Evolutionary conservation across 345 rosid genomes (phyloP).

Genomic region (Laguncularia racemosa): DNA sequence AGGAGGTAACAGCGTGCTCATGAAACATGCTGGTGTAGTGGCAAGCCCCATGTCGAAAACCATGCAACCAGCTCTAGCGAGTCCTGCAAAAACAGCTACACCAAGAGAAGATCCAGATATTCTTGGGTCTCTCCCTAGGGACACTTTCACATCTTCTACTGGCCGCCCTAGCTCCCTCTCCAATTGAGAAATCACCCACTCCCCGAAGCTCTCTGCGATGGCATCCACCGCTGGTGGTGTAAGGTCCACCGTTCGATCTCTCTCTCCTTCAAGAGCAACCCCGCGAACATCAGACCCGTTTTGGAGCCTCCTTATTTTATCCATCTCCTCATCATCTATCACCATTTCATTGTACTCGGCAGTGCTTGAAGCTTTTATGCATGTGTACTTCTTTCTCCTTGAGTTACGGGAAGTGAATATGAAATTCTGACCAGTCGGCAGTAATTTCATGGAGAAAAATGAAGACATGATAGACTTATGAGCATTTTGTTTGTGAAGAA

Average conservation of each 20-base stretch:
- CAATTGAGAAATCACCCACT: constrained; percentile 52
- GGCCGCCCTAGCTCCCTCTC: constrained; percentile 25
- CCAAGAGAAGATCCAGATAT: constrained; percentile 54
- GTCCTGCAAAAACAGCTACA: constrained; percentile 72
- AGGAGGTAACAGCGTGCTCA: constrained; percentile 71
- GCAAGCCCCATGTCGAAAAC: constrained; percentile 86
- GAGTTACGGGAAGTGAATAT: not conserved
- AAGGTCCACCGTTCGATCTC: constrained; percentile 62
- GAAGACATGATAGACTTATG: constrained; percentile 8
- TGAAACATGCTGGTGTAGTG: constrained; percentile 93
- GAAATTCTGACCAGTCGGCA: not conserved
- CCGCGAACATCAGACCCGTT: constrained; percentile 93
- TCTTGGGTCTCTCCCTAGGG: constrained; percentile 85
- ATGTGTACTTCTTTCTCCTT: not conserved
- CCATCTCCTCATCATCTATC: constrained; percentile 62
- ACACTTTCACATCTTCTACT: constrained; percentile 36
- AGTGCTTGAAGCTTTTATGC: constrained; percentile 21
- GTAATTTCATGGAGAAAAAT: constrained; percentile 1
- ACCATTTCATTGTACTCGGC: constrained; percentile 27
- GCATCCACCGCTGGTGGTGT: constrained; percentile 86
- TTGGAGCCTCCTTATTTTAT: constrained; percentile 69
- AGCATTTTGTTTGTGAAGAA: constrained; percentile 13
- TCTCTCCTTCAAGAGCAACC: constrained; percentile 83
- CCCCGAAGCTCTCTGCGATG: constrained; percentile 85
- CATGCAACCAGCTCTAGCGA: constrained; percentile 72